Base-by-base conservation (phyloP, 2,329 filamentous ascomycete genomes). In the Huntiella abstrusa region DNA sequence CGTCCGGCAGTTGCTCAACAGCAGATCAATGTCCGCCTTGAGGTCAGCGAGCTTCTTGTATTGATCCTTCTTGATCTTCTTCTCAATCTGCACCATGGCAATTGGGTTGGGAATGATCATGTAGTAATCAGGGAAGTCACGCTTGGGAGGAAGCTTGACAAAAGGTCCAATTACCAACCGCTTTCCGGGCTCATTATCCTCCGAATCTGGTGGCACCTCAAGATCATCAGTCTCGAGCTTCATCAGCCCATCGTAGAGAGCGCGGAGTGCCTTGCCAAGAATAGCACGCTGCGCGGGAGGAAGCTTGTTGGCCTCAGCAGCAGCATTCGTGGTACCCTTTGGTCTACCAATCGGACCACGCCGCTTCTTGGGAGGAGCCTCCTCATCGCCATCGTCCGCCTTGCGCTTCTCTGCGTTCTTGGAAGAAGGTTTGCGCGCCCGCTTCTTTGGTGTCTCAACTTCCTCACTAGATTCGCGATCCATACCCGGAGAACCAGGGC, bases 51-150 rank as follows among this genome's bases (percentile, higher is more conserved):
- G 64, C 56, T 73, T 81, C 54, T 75, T 76, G 62, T 98, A 98
- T 58, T 95, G 84, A 57, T 92, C 84, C 62, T 84, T 88, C 67
- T 94, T 95, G 65, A 98, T 94, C 68, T 85, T 88, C 59, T 81
- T 83, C 59, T 84, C 77, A 57, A 98, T 94, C 60, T 86, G 79
- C 55, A 94, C 91, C 82, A 96, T 94, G 58, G 83, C 88, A 57
- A 98, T 95, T 0, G 91, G 91, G 46, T 79, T 80, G 58, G 80
- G 75, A 60, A 98, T 98, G 60, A 95, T 77, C 58, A 88, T 66
- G 60, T 95, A 98, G 66, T 98, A 98, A 59, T 96, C 87, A 19
- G 85, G 82, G 58, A 92, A 98, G 50, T 88, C 78, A 49, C 80
- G 79, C 65, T 85, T 92, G 36, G 85, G 80, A 1, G 88, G 88